These are phyloP conservation scores for Citrus unshiu DNA, from an alignment of 345 rosid species.

Conservation along the genomic window DNA sequence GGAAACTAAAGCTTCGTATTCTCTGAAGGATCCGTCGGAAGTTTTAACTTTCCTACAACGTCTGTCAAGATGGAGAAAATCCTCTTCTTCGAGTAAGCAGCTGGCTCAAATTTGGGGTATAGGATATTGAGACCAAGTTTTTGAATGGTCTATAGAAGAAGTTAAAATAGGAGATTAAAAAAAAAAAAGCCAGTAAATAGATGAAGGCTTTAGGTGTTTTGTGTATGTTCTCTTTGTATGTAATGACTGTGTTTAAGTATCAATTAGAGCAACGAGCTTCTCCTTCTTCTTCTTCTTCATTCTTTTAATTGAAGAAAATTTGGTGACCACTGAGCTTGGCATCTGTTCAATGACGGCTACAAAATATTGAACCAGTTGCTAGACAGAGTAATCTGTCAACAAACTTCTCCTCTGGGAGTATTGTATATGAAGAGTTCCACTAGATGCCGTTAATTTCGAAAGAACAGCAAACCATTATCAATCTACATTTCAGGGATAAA, in stretches of 20 bases:
- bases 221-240: not conserved
- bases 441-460: too few species aligned
- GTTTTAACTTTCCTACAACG: conserved; percentile 27
- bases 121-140: not conserved
- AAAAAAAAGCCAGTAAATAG: not conserved
- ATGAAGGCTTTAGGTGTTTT: not conserved
- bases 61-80: conserved; percentile 30
- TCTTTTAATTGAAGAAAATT: not conserved
- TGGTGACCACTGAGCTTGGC: not conserved
- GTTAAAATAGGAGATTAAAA: too few species aligned
- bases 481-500: not conserved
- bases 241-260: not conserved
- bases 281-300: not conserved
- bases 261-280: not conserved
- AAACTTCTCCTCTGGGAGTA: too few species aligned
- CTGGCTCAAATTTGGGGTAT: conserved; percentile 11
- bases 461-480: too few species aligned
- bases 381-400: too few species aligned
- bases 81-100: conserved; percentile 17
- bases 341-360: too few species aligned
- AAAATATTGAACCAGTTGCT: too few species aligned
- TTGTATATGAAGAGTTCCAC: too few species aligned
- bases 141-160: not conserved
- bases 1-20: conserved; percentile 49
- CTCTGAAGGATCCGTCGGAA: conserved; percentile 41